Percentiles rank a stretch among this genome's conserved stretches.
Conservation (phyloP, 257 asterid genomes). For the Paulownia fortunei region DNA sequence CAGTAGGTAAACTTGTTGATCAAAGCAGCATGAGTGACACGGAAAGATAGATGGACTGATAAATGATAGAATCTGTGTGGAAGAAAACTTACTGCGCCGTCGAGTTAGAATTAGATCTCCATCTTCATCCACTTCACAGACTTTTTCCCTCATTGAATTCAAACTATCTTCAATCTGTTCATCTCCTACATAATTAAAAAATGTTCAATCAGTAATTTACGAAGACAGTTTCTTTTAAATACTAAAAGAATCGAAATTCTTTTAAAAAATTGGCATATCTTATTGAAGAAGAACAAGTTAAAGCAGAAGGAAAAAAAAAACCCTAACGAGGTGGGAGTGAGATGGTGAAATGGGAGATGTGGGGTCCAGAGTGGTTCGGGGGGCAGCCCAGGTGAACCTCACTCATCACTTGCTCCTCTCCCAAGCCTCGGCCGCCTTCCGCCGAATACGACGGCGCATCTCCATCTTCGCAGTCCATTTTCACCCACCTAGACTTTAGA, state of each 20-base stretch:
- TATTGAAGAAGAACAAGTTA: not conserved
- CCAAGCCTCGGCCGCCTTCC: constrained; percentile 33
- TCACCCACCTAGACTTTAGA: constrained; percentile 3
- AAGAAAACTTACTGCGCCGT: constrained; percentile 52
- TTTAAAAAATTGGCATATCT: not conserved
- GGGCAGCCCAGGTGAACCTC: constrained; percentile 96
- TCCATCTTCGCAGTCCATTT: constrained; percentile 43
- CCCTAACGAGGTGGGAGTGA: constrained; percentile 54
- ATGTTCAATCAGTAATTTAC: constrained; percentile 6
- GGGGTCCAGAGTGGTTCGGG: constrained; percentile 65
- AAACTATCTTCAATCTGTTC: constrained; percentile 34
- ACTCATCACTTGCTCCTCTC: constrained; percentile 88
- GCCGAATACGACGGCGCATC: constrained; percentile 27
- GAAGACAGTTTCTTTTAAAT: not conserved
- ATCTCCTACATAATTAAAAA: constrained; percentile 39
- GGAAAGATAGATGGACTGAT: not conserved
- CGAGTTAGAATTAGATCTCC: constrained; percentile 81
- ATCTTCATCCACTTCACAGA: constrained; percentile 79
- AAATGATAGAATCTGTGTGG: not conserved
- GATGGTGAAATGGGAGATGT: constrained; percentile 73
- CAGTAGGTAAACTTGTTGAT: not conserved
- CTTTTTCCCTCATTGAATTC: constrained; percentile 33
- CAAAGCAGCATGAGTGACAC: not conserved
- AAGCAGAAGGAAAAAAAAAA: constrained; percentile 20
- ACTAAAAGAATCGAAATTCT: not conserved